Conservation (phyloP, 225 moss, liverwort and hornwort genomes). For the Neckera pumila region DNA sequence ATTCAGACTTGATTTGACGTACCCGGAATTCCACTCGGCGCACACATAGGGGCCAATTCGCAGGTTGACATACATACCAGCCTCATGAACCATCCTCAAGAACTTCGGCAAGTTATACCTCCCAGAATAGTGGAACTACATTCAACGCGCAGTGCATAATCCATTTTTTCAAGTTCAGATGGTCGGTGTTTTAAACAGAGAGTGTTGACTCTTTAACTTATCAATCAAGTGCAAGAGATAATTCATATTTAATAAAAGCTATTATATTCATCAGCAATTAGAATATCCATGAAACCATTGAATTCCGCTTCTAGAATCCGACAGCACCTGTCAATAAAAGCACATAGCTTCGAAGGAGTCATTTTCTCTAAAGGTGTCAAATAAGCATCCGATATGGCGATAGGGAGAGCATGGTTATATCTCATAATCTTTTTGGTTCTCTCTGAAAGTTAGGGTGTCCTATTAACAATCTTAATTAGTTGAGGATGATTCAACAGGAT, state of each 20-base stretch:
- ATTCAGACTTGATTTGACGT: background rate
- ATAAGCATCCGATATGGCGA: background rate
- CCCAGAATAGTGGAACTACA: constrained; percentile 64
- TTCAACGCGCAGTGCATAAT: background rate
- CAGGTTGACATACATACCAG: constrained; percentile 71
- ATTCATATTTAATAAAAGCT: background rate
- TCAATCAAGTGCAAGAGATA: background rate
- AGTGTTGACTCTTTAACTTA: background rate
- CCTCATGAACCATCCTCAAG: constrained; percentile 55
- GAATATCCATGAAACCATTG: background rate
- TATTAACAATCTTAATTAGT: background rate
- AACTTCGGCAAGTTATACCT: constrained; percentile 72
- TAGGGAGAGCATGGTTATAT: background rate
- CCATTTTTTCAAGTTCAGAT: background rate
- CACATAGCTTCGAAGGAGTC: background rate
- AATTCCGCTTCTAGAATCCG: background rate
- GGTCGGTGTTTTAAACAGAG: background rate
- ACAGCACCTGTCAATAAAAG: no score
- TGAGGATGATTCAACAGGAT: background rate
- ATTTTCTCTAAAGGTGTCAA: background rate
- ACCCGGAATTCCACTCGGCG: constrained; percentile 95
- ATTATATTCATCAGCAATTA: background rate
- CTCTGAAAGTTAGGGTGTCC: background rate
- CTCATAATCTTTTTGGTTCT: background rate
- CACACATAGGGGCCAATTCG: constrained; percentile 92